Base-by-base conservation (phyloP, 106 monocot genomes). In the Dendrobium chrysotoxum region DNA sequence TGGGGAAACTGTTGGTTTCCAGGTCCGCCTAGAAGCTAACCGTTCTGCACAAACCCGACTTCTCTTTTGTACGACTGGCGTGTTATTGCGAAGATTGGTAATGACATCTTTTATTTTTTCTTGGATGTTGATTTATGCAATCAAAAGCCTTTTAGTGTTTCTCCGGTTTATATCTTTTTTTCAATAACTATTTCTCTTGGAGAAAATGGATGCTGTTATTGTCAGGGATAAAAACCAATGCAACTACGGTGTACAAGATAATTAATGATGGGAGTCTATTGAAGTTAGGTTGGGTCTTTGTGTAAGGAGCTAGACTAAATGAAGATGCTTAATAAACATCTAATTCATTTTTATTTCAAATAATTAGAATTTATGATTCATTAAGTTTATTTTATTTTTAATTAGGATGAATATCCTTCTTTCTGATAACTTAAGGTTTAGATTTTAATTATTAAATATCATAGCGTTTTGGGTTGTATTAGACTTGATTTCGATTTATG, bases 1-100 rank as follows among this genome's bases (percentile, higher is more conserved):
- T 79, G 98, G 98, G 55, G 95, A 95, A 84, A 91, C 89, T 72
- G 88, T 98, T 82, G 98, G 98, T 38, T 98, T 95, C 82, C 94
- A 98, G 81, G 95, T 98, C 50, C 94, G 98, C 44, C 81, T 98
- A 64, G 98, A 98, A 88, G 68, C 95, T 46, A 93, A 92, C 71
- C 89, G 91, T 35, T 95, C 98, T 38, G 75, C 79, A 25, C 85
- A 90, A 81, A 98, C 98, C 47, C 85, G 92, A 23, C 91, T 98
- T 86, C 72, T 98, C 23, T 95, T 98, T 85, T 98, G 98, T 84
- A 98, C 98, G 25, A 98, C 98, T 83, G 98, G 98, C 76, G 98
- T 98, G 39, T 80, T 98, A 38, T 92, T 95, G 53, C 93, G 98
- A 42, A 88, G 89, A 55, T 80, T 98, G 90, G 98, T 98, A 89